Conservation (phyloP, 495 filamentous ascomycete species). For the Penicillium steckii region DNA sequence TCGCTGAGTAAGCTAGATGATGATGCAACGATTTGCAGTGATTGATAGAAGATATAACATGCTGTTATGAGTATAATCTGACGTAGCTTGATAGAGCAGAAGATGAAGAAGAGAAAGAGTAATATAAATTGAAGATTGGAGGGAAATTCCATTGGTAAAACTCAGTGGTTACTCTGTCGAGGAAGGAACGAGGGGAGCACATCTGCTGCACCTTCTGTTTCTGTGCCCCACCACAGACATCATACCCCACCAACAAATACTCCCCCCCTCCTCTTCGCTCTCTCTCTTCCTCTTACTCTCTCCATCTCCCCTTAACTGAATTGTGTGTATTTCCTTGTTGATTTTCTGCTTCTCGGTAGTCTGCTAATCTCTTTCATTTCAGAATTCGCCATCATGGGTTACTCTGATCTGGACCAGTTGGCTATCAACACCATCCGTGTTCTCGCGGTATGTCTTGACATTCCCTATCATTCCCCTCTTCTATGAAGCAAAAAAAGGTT, state of each 20-base stretch:
- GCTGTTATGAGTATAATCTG: not conserved
- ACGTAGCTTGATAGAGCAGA: not conserved
- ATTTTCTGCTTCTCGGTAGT: no score
- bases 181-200: not conserved
- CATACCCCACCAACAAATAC: slow-evolving; percentile 40
- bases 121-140: not conserved
- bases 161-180: not conserved
- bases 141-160: no score
- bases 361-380: slow-evolving; percentile 10
- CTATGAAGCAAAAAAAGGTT: not conserved
- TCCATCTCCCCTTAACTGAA: slow-evolving; percentile 17
- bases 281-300: slow-evolving; percentile 19
- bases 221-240: slow-evolving; percentile 32
- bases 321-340: slow-evolving; percentile 6
- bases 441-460: slow-evolving; percentile 67
- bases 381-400: slow-evolving; percentile 76
- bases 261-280: slow-evolving; percentile 25
- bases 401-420: slow-evolving; percentile 78
- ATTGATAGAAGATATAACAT: not conserved
- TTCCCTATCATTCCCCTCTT: not conserved
- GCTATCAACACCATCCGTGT: slow-evolving; percentile 97
- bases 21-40: not conserved
- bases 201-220: not conserved
- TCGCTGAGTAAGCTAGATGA: slow-evolving; percentile 12
- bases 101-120: not conserved